Evolutionary conservation across 2,329 filamentous ascomycete genomes (phyloP).

Genomic region (Penicillium nordicum): DNA sequence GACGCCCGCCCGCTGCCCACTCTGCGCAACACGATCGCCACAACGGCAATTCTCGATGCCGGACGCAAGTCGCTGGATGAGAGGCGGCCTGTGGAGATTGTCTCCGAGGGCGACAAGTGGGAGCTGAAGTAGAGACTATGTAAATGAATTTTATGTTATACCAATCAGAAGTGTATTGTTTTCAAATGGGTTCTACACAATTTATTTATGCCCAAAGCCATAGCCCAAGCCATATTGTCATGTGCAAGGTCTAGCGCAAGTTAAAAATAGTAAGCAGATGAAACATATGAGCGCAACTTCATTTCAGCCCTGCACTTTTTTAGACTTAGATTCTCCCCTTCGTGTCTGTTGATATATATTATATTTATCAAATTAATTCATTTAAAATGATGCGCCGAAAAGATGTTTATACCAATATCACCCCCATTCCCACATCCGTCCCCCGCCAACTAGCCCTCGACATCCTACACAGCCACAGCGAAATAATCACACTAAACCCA

Average conservation of each 20-base stretch:
- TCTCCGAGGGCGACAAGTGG: constrained; percentile 53
- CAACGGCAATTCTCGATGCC: constrained; percentile 86
- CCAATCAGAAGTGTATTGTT: not conserved
- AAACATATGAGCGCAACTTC: not conserved
- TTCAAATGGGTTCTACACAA: not conserved
- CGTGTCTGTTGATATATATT: not conserved
- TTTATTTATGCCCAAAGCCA: not conserved
- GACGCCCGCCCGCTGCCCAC: constrained; percentile 81
- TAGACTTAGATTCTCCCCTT: not conserved
- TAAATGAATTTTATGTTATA: not conserved
- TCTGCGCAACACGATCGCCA: constrained; percentile 82
- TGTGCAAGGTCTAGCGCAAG: not conserved
- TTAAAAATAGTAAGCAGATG: constrained; percentile 1
- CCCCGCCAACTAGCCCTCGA: constrained; percentile 67
- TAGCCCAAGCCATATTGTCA: not conserved
- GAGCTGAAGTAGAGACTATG: constrained; percentile 55
- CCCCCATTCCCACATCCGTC: constrained; percentile 67
- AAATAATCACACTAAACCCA: constrained; percentile 87
- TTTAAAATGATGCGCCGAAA: constrained; percentile 19
- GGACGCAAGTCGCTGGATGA: constrained; percentile 82
- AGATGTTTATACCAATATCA: constrained; percentile 60
- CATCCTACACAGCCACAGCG: constrained; percentile 72
- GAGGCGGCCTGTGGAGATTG: constrained; percentile 70
- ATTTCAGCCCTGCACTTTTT: not conserved
- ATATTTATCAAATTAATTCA: not conserved